Base-by-base conservation (phyloP, 192 early-diverging fungal genomes). In the Spizellomyces sp. region DNA sequence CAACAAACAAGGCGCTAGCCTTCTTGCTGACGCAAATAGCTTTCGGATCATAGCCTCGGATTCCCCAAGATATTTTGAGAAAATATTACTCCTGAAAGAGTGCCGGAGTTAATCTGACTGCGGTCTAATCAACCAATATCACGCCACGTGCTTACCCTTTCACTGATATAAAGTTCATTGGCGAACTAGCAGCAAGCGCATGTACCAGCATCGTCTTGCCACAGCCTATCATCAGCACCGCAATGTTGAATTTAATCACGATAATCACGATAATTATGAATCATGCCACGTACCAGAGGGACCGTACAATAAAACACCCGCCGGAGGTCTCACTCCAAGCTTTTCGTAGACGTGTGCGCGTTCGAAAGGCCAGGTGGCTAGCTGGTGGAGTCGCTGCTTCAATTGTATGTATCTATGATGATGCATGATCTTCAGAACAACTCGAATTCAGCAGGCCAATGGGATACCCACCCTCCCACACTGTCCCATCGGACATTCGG, bases 41-140 rank as follows among this genome's bases (percentile, higher is more conserved):
- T 81, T 76, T n/a, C 97, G 83, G 19, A 99, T 77, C 9, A 74
- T 83, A 0, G 80, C 84, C 78, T 99, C 97, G 0, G 95, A 94
- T 57, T 97, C 95, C 10, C 96, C 96, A 0, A 98, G 79, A 64
- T 98, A 99, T 80, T 95, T 96, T 64, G 94, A 96, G 75, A 91
- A 95, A n/a, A 99, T 83, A 62, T 96, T 90, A 22, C 90, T 87
- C n/a, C 86, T 89, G 57, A 15, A 46, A 15, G 5, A 1, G 19
- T 54, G 2, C 2, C 5, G 10, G 14, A 42, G 47, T 65, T 12
- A 8, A 21, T 17, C 21, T 17, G 17, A 8, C 15, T 3, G 43
- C 15, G 56, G 27, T n/a, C 17, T 15, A 73, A 45, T 50, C 15
- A 41, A 41, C 70, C 63, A 77, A 87, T n/a, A 61, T 21, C 59